Conservation (phyloP, 2,329 filamentous ascomycete species). For the Hymenoscyphus fructigenus region DNA sequence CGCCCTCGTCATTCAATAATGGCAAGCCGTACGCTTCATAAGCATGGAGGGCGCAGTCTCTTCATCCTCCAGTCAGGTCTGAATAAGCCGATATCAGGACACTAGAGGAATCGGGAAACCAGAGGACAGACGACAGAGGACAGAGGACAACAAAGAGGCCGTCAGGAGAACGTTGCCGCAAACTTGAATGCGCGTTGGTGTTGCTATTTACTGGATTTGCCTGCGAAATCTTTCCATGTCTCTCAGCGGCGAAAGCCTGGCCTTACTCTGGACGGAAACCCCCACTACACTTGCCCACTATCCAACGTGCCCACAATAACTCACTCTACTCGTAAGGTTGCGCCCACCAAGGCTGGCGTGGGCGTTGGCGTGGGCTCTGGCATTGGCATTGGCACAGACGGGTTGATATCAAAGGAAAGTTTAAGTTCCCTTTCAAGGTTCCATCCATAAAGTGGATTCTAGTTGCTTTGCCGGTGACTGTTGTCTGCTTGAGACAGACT, state of each 20-base stretch:
- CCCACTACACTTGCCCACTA: not conserved
- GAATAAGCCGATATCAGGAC: not conserved
- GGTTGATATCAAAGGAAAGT: not conserved
- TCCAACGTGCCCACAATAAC: not conserved
- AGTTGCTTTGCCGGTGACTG: not conserved
- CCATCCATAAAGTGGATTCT: not conserved
- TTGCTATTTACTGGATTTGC: not conserved
- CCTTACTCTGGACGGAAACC: not conserved
- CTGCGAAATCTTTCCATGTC: not conserved
- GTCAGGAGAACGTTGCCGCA: not conserved
- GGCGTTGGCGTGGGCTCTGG: not conserved
- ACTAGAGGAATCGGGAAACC: not conserved
- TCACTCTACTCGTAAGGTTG: not conserved
- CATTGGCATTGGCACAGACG: not conserved
- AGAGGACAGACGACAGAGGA: not conserved
- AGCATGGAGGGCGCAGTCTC: not conserved
- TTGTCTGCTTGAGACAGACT: not conserved
- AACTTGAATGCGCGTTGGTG: not conserved
- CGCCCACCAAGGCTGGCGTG: not conserved
- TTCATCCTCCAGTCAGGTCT: not conserved
- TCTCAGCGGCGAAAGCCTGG: not conserved
- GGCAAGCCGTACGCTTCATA: not conserved
- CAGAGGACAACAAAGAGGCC: not conserved
- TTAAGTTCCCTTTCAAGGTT: not conserved
- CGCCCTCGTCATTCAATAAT: not conserved